A percentile compares a stretch with the other conserved stretches of the same genome.
Conservation (phyloP, 2,329 filamentous ascomycete species). For the Paracorniculantispora psalliotae region DNA sequence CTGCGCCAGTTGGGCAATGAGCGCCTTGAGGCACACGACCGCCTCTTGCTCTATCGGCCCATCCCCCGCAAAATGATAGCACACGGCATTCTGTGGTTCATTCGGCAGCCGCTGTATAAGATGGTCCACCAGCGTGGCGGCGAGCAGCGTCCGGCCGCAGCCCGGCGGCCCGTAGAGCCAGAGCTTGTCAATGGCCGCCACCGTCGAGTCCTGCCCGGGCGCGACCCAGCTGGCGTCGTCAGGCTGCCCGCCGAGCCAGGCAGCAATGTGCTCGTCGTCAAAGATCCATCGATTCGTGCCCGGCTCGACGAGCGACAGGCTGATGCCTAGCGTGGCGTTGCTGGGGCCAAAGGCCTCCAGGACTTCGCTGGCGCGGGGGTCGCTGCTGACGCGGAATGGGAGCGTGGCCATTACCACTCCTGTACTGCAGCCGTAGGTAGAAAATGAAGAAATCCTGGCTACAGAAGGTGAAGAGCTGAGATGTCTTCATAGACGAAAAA, state of each 20-base stretch:
- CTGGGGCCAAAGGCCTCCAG: neutral
- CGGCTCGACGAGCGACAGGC: neutral
- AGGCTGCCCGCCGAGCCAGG: slow-evolving; percentile 3
- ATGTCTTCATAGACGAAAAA: neutral
- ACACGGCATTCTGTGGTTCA: slow-evolving; percentile 1
- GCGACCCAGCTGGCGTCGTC: slow-evolving; percentile 7
- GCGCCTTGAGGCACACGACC: neutral
- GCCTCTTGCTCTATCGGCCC: neutral
- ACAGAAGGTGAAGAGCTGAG: neutral
- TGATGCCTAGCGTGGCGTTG: neutral
- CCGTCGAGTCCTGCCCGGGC: neutral
- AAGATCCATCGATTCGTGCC: slow-evolving; percentile 2
- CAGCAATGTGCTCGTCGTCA: slow-evolving; percentile 3
- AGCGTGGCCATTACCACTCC: neutral
- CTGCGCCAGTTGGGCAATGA: slow-evolving; percentile 4
- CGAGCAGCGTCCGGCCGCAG: slow-evolving; percentile 2
- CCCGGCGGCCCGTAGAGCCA: slow-evolving; percentile 8
- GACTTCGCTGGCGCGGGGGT: neutral
- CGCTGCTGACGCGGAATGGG: neutral
- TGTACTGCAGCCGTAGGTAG: neutral
- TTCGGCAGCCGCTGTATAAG: neutral
- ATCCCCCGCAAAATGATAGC: neutral
- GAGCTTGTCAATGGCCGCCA: slow-evolving; percentile 3
- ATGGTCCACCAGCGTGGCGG: neutral
- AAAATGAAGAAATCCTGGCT: too few relatives aligned